Evolutionary conservation across 2,329 filamentous ascomycete species (phyloP), one percentile per base, ranked within the genome.

Genomic region (Aspergillus hiratsukae): DNA sequence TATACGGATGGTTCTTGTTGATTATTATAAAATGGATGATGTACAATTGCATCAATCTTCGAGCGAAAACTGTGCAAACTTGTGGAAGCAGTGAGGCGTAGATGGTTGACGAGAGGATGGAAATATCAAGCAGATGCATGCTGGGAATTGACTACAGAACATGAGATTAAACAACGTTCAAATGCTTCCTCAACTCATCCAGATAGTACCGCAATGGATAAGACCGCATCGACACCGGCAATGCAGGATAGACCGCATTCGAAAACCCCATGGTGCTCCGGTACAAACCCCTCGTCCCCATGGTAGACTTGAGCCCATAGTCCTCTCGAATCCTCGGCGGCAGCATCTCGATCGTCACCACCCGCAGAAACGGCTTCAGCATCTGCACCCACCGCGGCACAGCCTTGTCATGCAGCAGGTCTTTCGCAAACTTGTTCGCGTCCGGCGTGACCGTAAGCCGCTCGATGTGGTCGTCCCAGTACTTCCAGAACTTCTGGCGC

Each of bases 401-500:
- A 17, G 67, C 61, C 4, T 49, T 62, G 23, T 63, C 58, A n/a
- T 63, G 51, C 7, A 64, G 51, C 8, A 73, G 59, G 10, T 69
- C 67, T 53, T 67, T 59, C 0, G 68, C 71, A 25, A 73, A 67
- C 8, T 60, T 57, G 14, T 69, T 67, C 10, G 69, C 69, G 35
- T 70, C 64, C 0, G 58, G 57, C 1, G 69, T 69, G 4, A 72
- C 70, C 4, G 58, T 61, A 51, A 72, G 49, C 28, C 61, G 56
- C 17, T 62, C 57, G 21, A 73, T 58, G 55, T 69, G 67, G 8
- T 66, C 63, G 29, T 73, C 71, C 71, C 71, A 73, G 57, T 70
- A 73, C n/a, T 55, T 61, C 71, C 71, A 73, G 50, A 73, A 73
- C 1, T 61, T 66, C 43, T 64, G 60, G 6, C 71, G 68, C 6